Evolutionary conservation across 2,329 filamentous ascomycete species (phyloP).

Genomic region (Hymenoscyphus salicellus): DNA sequence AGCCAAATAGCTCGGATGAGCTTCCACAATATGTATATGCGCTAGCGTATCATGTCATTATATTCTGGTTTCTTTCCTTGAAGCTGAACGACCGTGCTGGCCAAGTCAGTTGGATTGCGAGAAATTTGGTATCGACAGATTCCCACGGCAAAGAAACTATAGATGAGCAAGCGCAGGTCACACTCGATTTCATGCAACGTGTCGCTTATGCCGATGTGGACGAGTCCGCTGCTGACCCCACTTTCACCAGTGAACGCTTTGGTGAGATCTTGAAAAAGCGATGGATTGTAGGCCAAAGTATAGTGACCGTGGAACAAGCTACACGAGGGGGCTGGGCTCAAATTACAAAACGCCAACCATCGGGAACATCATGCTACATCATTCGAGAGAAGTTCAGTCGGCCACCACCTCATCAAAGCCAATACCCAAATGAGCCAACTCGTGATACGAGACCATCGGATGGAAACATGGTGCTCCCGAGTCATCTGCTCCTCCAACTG

Average conservation of each 20-base stretch:
- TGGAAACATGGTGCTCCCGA: constrained; percentile 65
- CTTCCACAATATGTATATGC: constrained; percentile 92
- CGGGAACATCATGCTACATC: constrained; percentile 54
- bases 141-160: constrained; percentile 69
- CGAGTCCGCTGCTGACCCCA: constrained; percentile 64
- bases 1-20: constrained; percentile 59
- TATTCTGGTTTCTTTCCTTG: constrained; percentile 93
- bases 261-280: constrained; percentile 64
- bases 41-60: constrained; percentile 89
- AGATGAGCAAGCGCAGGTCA: constrained; percentile 90
- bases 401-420: constrained; percentile 55
- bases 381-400: constrained; percentile 58
- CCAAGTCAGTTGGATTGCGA: constrained; percentile 87
- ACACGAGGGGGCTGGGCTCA: constrained; percentile 65
- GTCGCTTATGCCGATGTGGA: constrained; percentile 82
- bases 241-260: constrained; percentile 63
- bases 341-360: constrained; percentile 68
- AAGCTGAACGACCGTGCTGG: constrained; percentile 79
- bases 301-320: constrained; percentile 72
- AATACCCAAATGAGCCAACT: constrained; percentile 46
- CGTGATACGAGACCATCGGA: constrained; percentile 51
- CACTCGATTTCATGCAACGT: constrained; percentile 91
- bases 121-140: constrained; percentile 75
- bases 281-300: constrained; percentile 71
- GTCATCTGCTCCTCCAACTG: constrained; percentile 68